A percentile compares a stretch with the other conserved stretches of the same genome.
Evolutionary conservation across 805 yeast species (phyloP).

Genomic region (Saccharomycopsis babjevae): DNA sequence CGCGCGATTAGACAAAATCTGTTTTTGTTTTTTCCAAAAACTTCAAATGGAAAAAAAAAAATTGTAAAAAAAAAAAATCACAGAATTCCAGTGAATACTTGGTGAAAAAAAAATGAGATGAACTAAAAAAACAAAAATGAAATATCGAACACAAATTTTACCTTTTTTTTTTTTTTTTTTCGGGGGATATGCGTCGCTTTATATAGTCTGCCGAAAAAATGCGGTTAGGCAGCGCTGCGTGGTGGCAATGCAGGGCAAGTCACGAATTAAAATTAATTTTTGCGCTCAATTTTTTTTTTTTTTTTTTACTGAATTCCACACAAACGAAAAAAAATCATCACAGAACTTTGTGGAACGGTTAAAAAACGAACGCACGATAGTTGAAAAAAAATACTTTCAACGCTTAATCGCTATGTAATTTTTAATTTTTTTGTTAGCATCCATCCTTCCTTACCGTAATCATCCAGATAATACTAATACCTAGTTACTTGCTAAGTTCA

Average conservation of each 20-base stretch:
- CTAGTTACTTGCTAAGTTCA: too few species aligned
- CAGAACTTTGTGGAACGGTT: not conserved
- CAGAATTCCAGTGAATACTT: not conserved
- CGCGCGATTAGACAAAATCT: not conserved
- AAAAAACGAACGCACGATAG: too few species aligned
- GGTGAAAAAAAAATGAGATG: too few species aligned
- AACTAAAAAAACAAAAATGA: not conserved
- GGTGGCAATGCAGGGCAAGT: constrained; percentile 2
- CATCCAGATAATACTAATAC: too few species aligned
- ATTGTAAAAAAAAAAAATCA: not conserved
- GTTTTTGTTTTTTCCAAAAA: not conserved
- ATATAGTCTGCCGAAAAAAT: not conserved
- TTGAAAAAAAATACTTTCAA: too few species aligned
- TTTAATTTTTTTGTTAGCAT: too few species aligned
- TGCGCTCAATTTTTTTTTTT: not conserved
- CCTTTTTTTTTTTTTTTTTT: not conserved
- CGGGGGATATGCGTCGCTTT: constrained; percentile 1
- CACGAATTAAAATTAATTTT: not conserved
- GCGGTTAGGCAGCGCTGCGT: not conserved
- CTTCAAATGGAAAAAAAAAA: too few species aligned
- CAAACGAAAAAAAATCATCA: not conserved
- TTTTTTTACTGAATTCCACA: not conserved
- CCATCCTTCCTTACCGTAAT: too few species aligned
- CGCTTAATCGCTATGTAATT: too few species aligned
- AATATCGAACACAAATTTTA: too few species aligned